These are phyloP conservation scores for Pythium coloratum DNA, from an alignment of 352 stramenopile genomes.

Conservation along the genomic window DNA sequence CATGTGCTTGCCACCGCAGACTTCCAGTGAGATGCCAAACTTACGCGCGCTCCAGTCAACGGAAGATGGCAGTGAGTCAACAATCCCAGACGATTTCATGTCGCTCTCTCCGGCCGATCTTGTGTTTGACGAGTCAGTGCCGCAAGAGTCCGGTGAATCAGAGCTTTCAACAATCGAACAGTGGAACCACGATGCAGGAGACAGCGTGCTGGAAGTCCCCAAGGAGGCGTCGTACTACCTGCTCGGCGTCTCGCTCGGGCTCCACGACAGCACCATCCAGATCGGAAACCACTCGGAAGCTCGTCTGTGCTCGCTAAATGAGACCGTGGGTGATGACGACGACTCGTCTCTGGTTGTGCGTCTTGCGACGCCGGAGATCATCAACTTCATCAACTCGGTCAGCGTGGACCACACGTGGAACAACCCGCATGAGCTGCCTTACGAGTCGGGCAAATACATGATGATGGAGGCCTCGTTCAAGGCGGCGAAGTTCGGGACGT, in stretches of 20 bases:
- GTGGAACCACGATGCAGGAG: conserved; percentile 18
- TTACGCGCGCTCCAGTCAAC: neutral
- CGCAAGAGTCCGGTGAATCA: neutral
- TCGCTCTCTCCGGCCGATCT: neutral
- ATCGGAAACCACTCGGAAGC: neutral
- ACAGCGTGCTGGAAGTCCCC: conserved; percentile 23
- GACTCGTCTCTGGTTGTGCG: conserved; percentile 18
- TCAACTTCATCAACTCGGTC: conserved; percentile 28
- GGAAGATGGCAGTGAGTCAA: neutral
- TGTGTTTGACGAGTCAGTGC: neutral
- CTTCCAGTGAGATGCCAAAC: neutral
- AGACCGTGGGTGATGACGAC: conserved; percentile 24
- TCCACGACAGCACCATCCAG: conserved; percentile 6
- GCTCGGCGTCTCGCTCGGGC: conserved; percentile 16
- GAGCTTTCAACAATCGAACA: conserved; percentile 12
- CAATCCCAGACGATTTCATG: conserved; percentile 1
- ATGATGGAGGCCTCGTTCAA: neutral
- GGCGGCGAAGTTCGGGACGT: neutral
- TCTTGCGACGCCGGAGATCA: conserved; percentile 22
- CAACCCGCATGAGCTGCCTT: conserved; percentile 15
- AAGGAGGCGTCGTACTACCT: conserved; percentile 20
- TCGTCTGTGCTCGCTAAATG: conserved; percentile 20
- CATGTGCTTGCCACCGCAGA: conserved; percentile 17
- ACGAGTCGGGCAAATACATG: too few species aligned
- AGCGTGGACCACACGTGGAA: conserved; percentile 29